Evolutionary conservation across 169 alveolate species (phyloP).

Genomic region (Plasmodium coatneyi): DNA sequence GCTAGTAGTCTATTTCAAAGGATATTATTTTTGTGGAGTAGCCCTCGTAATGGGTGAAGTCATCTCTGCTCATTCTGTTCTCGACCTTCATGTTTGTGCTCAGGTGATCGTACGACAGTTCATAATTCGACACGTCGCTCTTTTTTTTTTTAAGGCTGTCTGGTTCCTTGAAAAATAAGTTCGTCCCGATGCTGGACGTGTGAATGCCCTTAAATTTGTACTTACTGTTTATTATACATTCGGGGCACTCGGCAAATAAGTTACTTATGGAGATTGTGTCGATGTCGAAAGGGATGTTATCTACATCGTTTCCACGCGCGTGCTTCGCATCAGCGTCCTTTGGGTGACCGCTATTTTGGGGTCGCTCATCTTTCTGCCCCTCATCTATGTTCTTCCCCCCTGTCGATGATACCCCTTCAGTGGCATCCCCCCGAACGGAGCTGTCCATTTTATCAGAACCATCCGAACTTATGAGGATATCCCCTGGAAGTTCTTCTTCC

Average conservation of each 20-base stretch:
- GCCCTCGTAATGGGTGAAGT: constrained; percentile 37
- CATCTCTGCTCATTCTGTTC: constrained; percentile 55
- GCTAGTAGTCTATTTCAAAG: constrained; percentile 63
- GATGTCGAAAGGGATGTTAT: constrained; percentile 60
- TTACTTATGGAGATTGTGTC: constrained; percentile 53
- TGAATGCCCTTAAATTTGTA: constrained; percentile 72
- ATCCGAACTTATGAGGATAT: not conserved
- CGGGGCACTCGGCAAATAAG: constrained; percentile 43
- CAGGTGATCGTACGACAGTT: constrained; percentile 1
- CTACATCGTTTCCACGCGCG: not conserved
- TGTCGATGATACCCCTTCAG: not conserved
- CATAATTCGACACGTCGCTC: not conserved
- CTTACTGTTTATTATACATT: constrained; percentile 56
- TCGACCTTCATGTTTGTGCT: constrained; percentile 21
- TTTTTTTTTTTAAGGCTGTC: constrained; percentile 29
- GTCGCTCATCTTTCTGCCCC: not conserved
- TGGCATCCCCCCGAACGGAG: not conserved
- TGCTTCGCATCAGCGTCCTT: not conserved
- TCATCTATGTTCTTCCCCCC: not conserved
- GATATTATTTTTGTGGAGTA: constrained; percentile 65
- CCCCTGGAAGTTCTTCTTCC: not conserved
- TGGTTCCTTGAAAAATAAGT: constrained; percentile 67
- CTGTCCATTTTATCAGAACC: not conserved
- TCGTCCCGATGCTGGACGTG: constrained; percentile 66
- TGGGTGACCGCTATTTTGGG: not conserved